These are phyloP conservation scores for Cercis canadensis DNA, from an alignment of 306 rosid species.

Conservation along the genomic window DNA sequence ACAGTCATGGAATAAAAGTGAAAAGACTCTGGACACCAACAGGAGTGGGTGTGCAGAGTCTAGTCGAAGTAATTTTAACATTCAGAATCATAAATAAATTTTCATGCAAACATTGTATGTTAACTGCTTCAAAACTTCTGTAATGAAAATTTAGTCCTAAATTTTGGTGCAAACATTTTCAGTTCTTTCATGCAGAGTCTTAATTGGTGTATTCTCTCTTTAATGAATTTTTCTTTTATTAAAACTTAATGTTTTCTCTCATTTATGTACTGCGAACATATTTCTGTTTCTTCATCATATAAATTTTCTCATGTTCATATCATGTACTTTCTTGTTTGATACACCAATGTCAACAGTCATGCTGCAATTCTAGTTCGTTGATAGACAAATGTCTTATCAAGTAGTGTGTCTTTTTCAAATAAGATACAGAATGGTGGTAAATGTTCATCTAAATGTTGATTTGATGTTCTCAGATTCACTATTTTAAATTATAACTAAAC, in stretches of 20 bases:
- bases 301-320: neutral
- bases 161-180: too few species aligned
- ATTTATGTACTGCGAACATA: slow-evolving; percentile 4
- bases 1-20: too few species aligned
- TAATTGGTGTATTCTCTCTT: neutral
- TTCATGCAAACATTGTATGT: too few species aligned
- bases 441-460: neutral
- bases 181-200: too few species aligned
- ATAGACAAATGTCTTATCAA: neutral
- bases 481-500: too few species aligned
- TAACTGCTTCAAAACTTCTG: too few species aligned
- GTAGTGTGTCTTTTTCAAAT: neutral
- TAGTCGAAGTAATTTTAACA: too few species aligned
- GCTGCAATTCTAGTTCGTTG: neutral
- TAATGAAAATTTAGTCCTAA: too few species aligned
- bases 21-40: too few species aligned
- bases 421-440: neutral
- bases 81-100: too few species aligned
- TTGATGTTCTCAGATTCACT: too few species aligned
- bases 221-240: slow-evolving; percentile 1
- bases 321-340: neutral
- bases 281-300: slow-evolving; percentile 10
- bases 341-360: slow-evolving; percentile 5
- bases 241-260: neutral
- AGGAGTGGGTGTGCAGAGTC: too few species aligned